A percentile compares a stretch with the other conserved stretches of the same genome.
Evolutionary conservation across 805 yeast species (phyloP).

Genomic region (Barnettozyma botsteinii): DNA sequence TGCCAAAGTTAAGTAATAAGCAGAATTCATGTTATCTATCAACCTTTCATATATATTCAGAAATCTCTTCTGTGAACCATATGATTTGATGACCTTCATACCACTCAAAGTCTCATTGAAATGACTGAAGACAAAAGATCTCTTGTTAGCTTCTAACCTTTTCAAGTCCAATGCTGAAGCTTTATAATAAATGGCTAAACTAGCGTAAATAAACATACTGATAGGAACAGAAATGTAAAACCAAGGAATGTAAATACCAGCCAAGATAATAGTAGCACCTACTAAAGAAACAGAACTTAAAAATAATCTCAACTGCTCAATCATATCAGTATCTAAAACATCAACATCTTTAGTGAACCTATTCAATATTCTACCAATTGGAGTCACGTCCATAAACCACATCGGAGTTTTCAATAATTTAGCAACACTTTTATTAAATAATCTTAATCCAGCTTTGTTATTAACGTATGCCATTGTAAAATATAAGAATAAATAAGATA

Average conservation of each 20-base stretch:
- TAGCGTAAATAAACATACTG: slow-evolving; percentile 37
- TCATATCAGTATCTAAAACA: slow-evolving; percentile 70
- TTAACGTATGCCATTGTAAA: slow-evolving; percentile 51
- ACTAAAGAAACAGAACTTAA: slow-evolving; percentile 46
- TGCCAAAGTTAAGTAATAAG: slow-evolving; percentile 55
- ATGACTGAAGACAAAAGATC: slow-evolving; percentile 66
- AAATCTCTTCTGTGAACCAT: slow-evolving; percentile 42
- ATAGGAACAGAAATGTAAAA: slow-evolving; percentile 62
- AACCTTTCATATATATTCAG: slow-evolving; percentile 37
- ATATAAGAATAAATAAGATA: slow-evolving; percentile 42
- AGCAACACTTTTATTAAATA: slow-evolving; percentile 54
- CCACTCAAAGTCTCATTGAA: slow-evolving; percentile 71
- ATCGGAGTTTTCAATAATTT: slow-evolving; percentile 67
- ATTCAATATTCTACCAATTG: slow-evolving; percentile 78
- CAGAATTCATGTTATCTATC: slow-evolving; percentile 61
- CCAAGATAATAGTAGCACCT: slow-evolving; percentile 56
- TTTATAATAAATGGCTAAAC: slow-evolving; percentile 51
- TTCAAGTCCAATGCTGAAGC: slow-evolving; percentile 72
- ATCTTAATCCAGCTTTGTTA: slow-evolving; percentile 45
- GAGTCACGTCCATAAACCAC: slow-evolving; percentile 80
- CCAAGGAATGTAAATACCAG: slow-evolving; percentile 72
- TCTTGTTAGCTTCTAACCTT: slow-evolving; percentile 63
- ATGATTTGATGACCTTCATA: slow-evolving; percentile 60
- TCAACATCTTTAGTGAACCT: slow-evolving; percentile 86
- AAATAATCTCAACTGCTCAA: slow-evolving; percentile 60